Base-by-base conservation (phyloP, 352 stramenopile genomes). In the Pythium pectinolyticum region DNA sequence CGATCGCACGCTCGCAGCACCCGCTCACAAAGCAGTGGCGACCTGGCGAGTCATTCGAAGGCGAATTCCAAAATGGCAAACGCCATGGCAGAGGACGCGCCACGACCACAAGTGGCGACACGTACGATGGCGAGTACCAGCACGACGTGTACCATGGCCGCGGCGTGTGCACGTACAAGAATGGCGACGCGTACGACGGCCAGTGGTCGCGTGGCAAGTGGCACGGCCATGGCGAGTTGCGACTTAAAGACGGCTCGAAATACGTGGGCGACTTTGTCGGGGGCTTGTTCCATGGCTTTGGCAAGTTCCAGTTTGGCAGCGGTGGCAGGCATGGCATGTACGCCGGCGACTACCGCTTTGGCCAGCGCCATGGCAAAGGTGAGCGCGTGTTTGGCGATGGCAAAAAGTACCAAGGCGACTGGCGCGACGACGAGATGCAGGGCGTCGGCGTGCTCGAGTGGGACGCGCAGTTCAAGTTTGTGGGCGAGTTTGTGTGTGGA, bases 351-450 rank as follows among this genome's bases (percentile, higher is more conserved):
- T 95, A 78, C 50, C 63, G 69, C 12, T 69, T 75, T 40, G 81
- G 81, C 6, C 73, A 70, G 50, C 73, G 81, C 0, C 78, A 91
- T 28, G 86, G 86, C 47, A 78, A 83, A 46, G 86, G 84, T 17
- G 51, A 79, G 11, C 80, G 86, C 7, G 67, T 80, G 25, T 93
- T 88, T 65, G 75, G 73, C 22, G 70, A 71, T 10, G 46, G 66
- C 12, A 76, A 75, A 40, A 60, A 60, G 31, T 95, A 93, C 58
- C 84, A 95, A 59, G 86, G 86, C 37, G 66, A 84, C 22, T 95
- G 82, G 82, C 39, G 50, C 10, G 63, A 90, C 22, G 79, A 90
- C 51, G 70, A 78, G 35, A 78, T 80, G 49, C 57, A 89, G 24
- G 84, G 84, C 10, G 65, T 77, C 17, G 84, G 82, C 2, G 72